These are phyloP conservation scores for Alternaria postmessia DNA, from an alignment of 2,329 filamentous ascomycete genomes.

Conservation along the genomic window DNA sequence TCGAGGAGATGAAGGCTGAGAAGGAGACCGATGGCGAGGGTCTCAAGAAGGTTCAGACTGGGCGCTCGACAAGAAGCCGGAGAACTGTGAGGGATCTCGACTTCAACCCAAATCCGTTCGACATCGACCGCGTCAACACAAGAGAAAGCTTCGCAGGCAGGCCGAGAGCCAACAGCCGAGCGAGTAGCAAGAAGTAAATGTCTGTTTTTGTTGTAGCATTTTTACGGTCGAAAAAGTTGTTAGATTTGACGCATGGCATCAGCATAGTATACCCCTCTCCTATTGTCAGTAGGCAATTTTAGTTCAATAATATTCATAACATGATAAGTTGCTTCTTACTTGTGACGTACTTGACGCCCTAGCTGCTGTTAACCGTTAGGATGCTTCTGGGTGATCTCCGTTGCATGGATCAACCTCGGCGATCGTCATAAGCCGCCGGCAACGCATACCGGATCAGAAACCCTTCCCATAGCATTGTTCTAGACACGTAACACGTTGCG, in stretches of 20 bases:
- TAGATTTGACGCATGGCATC: slow-evolving; percentile 17
- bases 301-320: slow-evolving; percentile 10
- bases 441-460: not conserved
- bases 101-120: slow-evolving; percentile 58
- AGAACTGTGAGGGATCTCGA: slow-evolving; percentile 37
- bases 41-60: slow-evolving; percentile 42
- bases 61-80: slow-evolving; percentile 36
- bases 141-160: slow-evolving; percentile 53
- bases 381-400: not conserved
- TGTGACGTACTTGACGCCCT: not conserved
- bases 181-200: slow-evolving; percentile 20
- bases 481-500: slow-evolving; percentile 17
- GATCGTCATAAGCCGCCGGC: not conserved
- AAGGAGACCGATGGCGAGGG: slow-evolving; percentile 38
- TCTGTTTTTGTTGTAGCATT: slow-evolving; percentile 9
- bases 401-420: slow-evolving; percentile 1
- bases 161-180: slow-evolving; percentile 29
- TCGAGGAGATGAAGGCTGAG: slow-evolving; percentile 52
- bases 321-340: not conserved
- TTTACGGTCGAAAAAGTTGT: slow-evolving; percentile 11
- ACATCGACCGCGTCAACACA: slow-evolving; percentile 59
- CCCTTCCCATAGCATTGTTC: slow-evolving; percentile 6
- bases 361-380: not conserved
- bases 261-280: slow-evolving; percentile 35
- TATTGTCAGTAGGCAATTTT: slow-evolving; percentile 12